Conservation (phyloP, 805 yeast genomes). For the Candida berthetii region DNA sequence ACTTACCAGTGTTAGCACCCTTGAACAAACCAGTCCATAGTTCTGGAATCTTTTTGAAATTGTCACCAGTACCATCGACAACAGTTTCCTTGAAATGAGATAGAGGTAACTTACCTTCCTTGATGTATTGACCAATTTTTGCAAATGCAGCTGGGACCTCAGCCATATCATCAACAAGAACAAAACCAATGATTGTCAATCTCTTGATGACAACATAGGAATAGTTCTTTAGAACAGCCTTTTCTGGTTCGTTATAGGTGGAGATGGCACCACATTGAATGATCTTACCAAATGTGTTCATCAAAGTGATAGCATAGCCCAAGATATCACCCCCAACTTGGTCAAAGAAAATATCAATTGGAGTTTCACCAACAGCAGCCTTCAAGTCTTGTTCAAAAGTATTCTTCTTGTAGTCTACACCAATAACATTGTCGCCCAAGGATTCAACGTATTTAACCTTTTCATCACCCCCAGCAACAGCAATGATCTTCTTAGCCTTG, state of each 20-base stretch:
- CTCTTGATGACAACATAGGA: constrained; percentile 40
- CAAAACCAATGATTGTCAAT: constrained; percentile 46
- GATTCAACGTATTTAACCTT: constrained; percentile 49
- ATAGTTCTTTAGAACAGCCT: constrained; percentile 33
- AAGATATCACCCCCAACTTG: constrained; percentile 60
- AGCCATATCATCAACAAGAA: constrained; percentile 36
- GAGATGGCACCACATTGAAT: constrained; percentile 63
- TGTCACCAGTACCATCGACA: constrained; percentile 32
- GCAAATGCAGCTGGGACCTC: constrained; percentile 31
- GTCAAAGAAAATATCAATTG: constrained; percentile 50
- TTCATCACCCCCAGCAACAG: constrained; percentile 53
- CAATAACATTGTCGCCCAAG: constrained; percentile 45
- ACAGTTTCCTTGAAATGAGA: constrained; percentile 30
- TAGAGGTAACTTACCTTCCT: constrained; percentile 34
- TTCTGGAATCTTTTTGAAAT: constrained; percentile 37
- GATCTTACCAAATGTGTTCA: constrained; percentile 36
- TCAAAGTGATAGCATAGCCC: constrained; percentile 30
- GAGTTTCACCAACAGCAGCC: constrained; percentile 39
- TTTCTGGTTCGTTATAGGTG: constrained; percentile 41
- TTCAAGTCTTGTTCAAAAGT: constrained; percentile 28
- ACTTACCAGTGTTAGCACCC: constrained; percentile 43
- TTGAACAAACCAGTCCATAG: constrained; percentile 41
- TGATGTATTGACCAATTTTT: constrained; percentile 29
- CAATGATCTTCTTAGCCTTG: constrained; percentile 51
- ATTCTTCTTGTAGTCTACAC: constrained; percentile 45